Percentiles rank a stretch among this genome's conserved stretches.
Evolutionary conservation across 2,329 filamentous ascomycete species (phyloP).

Genomic region (Fusarium buharicum): DNA sequence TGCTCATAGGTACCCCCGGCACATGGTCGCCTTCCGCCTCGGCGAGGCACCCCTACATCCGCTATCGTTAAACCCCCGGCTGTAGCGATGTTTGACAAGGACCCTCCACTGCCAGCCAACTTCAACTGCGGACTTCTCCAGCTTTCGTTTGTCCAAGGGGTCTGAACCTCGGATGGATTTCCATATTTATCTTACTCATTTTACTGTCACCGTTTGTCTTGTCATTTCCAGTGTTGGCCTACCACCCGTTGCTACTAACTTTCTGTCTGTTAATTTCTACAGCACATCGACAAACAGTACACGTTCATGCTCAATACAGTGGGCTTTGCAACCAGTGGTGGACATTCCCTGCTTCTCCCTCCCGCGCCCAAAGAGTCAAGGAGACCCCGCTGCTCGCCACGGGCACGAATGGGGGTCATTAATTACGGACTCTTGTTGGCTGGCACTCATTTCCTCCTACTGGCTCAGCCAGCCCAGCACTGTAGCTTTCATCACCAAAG

Average conservation of each 20-base stretch:
- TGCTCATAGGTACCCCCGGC: slow-evolving; percentile 9
- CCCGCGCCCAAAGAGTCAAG: slow-evolving; percentile 2
- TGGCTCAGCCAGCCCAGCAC: neutral
- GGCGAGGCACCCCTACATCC: slow-evolving; percentile 33
- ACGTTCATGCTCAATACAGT: neutral
- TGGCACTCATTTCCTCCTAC: slow-evolving; percentile 12
- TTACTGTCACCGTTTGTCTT: neutral
- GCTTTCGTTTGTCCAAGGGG: slow-evolving; percentile 7
- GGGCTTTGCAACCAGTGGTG: slow-evolving; percentile 4
- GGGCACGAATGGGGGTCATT: slow-evolving; percentile 22
- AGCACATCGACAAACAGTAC: neutral
- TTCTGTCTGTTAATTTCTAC: neutral
- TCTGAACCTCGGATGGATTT: neutral
- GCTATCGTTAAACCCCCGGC: slow-evolving; percentile 24
- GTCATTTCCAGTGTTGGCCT: neutral
- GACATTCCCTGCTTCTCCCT: slow-evolving; percentile 7
- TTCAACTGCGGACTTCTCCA: slow-evolving; percentile 24
- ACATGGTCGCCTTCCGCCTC: slow-evolving; percentile 27
- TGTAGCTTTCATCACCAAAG: slow-evolving; percentile 11
- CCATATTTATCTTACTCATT: neutral
- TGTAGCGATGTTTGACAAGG: slow-evolving; percentile 24
- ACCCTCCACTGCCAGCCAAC: slow-evolving; percentile 23
- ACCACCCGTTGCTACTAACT: no score
- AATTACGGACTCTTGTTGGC: slow-evolving; percentile 23
- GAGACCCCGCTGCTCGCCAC: slow-evolving; percentile 20